Conservation (phyloP, 1,284 basidiomycete genomes). For the Cronartium quercuum region DNA sequence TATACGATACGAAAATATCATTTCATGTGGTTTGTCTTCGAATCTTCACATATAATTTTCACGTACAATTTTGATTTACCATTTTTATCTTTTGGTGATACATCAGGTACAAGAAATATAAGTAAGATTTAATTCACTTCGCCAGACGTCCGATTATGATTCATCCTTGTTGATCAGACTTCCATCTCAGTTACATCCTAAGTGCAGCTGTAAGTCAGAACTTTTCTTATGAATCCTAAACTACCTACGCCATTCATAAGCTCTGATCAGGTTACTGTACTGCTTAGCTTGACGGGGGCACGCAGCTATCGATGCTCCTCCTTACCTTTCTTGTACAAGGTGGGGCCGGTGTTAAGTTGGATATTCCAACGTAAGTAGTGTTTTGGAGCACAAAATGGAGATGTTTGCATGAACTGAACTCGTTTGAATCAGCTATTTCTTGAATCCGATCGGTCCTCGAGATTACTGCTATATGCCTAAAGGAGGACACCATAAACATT, state of each 20-base stretch:
- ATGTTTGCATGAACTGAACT: background rate
- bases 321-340: conserved; percentile 26
- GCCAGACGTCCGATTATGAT: no score
- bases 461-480: conserved; percentile 32
- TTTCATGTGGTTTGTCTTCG: conserved; percentile 17
- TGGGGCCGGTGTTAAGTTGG: conserved; percentile 15
- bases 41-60: background rate
- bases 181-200: conserved; percentile 11
- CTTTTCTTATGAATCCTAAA: no score
- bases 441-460: conserved; percentile 20
- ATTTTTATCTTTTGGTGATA: no score
- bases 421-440: conserved; percentile 11
- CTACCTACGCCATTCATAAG: no score
- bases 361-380: conserved; percentile 17
- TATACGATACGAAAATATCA: conserved; percentile 22
- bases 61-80: background rate
- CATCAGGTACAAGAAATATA: conserved; percentile 35
- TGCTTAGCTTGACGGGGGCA: conserved; percentile 24
- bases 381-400: background rate
- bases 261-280: background rate
- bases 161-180: background rate
- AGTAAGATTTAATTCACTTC: background rate
- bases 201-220: conserved; percentile 23
- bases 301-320: conserved; percentile 11
- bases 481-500: no score